Evolutionary conservation across 108 stramenopile genomes (phyloP).

Genomic region (Cylindrotheca fusiformis): DNA sequence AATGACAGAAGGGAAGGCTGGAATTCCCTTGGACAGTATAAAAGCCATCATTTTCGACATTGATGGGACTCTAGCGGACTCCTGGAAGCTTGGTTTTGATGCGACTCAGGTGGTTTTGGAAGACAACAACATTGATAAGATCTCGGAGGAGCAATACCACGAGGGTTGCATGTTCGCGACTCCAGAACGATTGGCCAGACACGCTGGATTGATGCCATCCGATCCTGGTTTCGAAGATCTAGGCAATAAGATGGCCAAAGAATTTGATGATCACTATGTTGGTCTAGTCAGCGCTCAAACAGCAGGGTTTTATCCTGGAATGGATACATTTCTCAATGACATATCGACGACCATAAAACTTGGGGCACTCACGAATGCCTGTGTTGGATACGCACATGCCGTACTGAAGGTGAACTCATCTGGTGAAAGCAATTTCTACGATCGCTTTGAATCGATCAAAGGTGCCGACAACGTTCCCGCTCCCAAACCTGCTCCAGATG

Average conservation of each 20-base stretch:
- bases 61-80: constrained; percentile 84
- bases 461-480: constrained; percentile 78
- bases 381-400: constrained; percentile 81
- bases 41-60: constrained; percentile 79
- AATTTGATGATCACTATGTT: constrained; percentile 83
- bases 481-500: constrained; percentile 78
- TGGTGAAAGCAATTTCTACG: constrained; percentile 24
- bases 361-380: constrained; percentile 84
- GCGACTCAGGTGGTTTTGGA: constrained; percentile 69
- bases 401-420: constrained; percentile 61
- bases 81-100: constrained; percentile 80
- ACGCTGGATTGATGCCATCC: constrained; percentile 71
- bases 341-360: constrained; percentile 33
- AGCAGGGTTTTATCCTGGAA: constrained; percentile 74
- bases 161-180: constrained; percentile 66
- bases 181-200: constrained; percentile 77
- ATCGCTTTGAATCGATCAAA: constrained; percentile 64
- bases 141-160: constrained; percentile 67
- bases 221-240: constrained; percentile 50
- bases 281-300: constrained; percentile 64
- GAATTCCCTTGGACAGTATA: neutral
- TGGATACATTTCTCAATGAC: constrained; percentile 42
- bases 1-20: neutral
- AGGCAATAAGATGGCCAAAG: constrained; percentile 47
- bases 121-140: constrained; percentile 50